Conservation (phyloP, 768 basidiomycete genomes). For the Mycena metata region DNA sequence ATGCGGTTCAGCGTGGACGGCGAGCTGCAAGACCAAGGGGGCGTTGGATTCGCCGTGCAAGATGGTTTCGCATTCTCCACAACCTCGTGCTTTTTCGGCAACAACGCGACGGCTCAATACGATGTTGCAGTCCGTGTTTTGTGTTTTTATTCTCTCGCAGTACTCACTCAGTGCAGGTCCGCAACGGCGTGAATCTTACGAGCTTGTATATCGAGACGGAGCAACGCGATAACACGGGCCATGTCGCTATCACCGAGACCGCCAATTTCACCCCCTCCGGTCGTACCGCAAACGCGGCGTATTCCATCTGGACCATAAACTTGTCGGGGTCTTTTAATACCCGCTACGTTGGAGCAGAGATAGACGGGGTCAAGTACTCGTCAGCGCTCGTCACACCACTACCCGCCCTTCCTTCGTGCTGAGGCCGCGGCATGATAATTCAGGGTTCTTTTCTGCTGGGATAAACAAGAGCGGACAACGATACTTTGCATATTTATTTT, state of each 20-base stretch:
- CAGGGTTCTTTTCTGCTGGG: too few relatives aligned
- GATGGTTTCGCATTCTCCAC: background rate
- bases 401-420: slow-evolving; percentile 20
- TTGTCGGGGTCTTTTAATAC: slow-evolving; percentile 10
- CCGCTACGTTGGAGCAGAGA: slow-evolving; percentile 23
- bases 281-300: background rate
- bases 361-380: slow-evolving; percentile 19
- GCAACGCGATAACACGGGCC: slow-evolving; percentile 4
- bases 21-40: background rate
- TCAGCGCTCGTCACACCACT: slow-evolving; percentile 16
- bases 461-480: too few relatives aligned
- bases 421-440: too few relatives aligned
- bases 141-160: slow-evolving; percentile 6
- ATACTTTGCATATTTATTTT: too few relatives aligned
- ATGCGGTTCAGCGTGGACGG: slow-evolving; percentile 1
- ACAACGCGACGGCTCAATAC: background rate
- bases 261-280: background rate
- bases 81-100: background rate
- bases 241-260: slow-evolving; percentile 1
- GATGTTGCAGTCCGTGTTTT: slow-evolving; percentile 2
- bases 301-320: slow-evolving; percentile 22
- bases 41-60: slow-evolving; percentile 1
- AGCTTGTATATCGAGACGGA: slow-evolving; percentile 24
- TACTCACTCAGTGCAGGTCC: slow-evolving; percentile 18
- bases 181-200: slow-evolving; percentile 17